A percentile compares a stretch with the other conserved stretches of the same genome.
phyloP scores from a whole-genome alignment of 2,329 filamentous ascomycete genomes.

The Monosporascus ibericus region DNA sequence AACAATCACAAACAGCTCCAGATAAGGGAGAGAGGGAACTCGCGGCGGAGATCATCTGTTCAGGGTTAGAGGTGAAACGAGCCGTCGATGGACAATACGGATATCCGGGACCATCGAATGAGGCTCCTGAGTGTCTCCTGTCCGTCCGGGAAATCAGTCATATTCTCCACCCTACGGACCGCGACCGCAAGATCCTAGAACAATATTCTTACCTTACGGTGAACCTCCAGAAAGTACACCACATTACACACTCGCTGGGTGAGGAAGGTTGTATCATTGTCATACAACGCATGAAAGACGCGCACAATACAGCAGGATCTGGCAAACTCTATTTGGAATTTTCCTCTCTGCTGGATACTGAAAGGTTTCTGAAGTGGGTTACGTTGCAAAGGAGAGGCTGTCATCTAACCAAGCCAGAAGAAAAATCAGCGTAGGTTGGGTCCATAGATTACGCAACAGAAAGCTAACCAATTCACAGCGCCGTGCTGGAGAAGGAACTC shows the following conservation, averaged over 20 bases:
- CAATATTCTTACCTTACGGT: slow-evolving; percentile 16
- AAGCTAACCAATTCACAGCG: background rate
- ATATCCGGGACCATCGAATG: slow-evolving; percentile 12
- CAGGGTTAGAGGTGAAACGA: slow-evolving; percentile 12
- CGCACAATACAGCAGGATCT: slow-evolving; percentile 1
- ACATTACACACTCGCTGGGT: background rate
- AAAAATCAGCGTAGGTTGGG: slow-evolving; percentile 5
- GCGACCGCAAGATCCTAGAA: slow-evolving; percentile 7
- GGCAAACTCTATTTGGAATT: slow-evolving; percentile 21
- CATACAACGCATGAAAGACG: slow-evolving; percentile 3
- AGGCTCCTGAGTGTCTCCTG: slow-evolving; percentile 12
- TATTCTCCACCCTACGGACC: slow-evolving; percentile 17
- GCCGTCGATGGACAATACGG: slow-evolving; percentile 15
- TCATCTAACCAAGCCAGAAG: background rate
- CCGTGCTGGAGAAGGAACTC: slow-evolving; percentile 3
- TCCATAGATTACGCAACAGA: background rate
- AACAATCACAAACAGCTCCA: background rate
- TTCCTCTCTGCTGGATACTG: slow-evolving; percentile 5
- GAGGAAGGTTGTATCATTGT: slow-evolving; percentile 6
- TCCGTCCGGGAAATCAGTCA: slow-evolving; percentile 14
- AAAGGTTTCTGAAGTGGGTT: slow-evolving; percentile 18
- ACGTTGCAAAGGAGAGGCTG: slow-evolving; percentile 1
- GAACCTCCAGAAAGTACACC: slow-evolving; percentile 10
- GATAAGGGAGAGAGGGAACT: background rate
- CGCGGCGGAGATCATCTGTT: slow-evolving; percentile 7